phyloP scores from a whole-genome alignment of 2,329 filamentous ascomycete genomes.

The Fusarium setosum region DNA sequence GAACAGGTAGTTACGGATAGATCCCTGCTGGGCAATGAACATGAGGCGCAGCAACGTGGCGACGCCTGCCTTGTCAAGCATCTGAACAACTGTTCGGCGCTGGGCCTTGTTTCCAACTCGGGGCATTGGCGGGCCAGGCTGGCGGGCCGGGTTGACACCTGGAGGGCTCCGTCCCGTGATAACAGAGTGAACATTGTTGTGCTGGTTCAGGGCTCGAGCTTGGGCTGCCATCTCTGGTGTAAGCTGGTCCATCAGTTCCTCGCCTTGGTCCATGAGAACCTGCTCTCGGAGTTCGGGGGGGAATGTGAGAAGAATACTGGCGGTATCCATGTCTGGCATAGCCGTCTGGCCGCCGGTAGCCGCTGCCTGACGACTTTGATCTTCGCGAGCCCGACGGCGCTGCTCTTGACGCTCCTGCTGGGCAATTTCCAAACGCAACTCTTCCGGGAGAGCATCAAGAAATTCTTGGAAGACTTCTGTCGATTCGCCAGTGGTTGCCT shows the following conservation, averaged over 20 bases:
- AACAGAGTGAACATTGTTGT: constrained; percentile 45
- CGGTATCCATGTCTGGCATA: constrained; percentile 86
- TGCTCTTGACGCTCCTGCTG: constrained; percentile 91
- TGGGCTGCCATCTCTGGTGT: constrained; percentile 89
- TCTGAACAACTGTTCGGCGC: constrained; percentile 88
- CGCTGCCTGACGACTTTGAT: constrained; percentile 75
- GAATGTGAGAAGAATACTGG: constrained; percentile 91
- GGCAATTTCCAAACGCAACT: constrained; percentile 90
- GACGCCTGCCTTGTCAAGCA: constrained; percentile 95
- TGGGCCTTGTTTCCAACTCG: constrained; percentile 71
- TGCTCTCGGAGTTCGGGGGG: constrained; percentile 86
- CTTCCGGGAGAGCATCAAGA: constrained; percentile 88
- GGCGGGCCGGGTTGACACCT: constrained; percentile 33
- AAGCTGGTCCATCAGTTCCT: constrained; percentile 84
- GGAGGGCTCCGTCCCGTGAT: constrained; percentile 47
- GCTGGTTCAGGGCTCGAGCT: constrained; percentile 75
- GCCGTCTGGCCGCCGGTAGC: constrained; percentile 63
- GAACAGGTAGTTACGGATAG: constrained; percentile 85
- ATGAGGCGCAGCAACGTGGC: constrained; percentile 97
- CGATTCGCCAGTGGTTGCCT: constrained; percentile 76
- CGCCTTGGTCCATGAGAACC: constrained; percentile 91
- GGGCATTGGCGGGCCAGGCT: constrained; percentile 50
- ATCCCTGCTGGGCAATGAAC: constrained; percentile 95
- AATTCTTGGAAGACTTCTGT: constrained; percentile 93
- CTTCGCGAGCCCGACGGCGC: constrained; percentile 87